Base-by-base conservation (phyloP, 1,139 yeast genomes). In the Saccharomycopsis crataegensis region DNA sequence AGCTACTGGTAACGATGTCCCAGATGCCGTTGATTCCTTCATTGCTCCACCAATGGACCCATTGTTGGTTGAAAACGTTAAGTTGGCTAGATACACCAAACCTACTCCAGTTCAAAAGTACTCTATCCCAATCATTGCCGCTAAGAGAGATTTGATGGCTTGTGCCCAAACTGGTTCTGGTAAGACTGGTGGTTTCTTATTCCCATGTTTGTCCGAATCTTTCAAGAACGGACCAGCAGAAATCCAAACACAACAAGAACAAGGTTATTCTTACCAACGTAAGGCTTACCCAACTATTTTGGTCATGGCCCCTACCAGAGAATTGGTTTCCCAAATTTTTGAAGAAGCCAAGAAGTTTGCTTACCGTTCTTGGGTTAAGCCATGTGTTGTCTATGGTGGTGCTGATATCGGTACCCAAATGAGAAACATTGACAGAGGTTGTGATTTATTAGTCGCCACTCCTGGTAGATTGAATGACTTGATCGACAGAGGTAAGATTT, bases 151-250 rank as follows among this genome's bases (percentile, higher is more conserved):
- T 74, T 83, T 93, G 75, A 93, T 93, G 99, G 99, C 99, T 48
- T 93, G 99, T 83, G 99, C 99, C 60, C 99, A 93, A 78, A 93
- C 99, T 64, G 98, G 94, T 87, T 91, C 98, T 56, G 99, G 99
- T 81, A 93, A 93, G 78, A 93, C 99, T 69, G 98, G 99, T 79
- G 99, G 99, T 62, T 93, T 93, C 80, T 78, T 93, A 68, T 93
- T 93, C 87, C 99, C 99, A 62, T 96, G 94, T 57, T 79, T 93
- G 64, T 86, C 96, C 49, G 93, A 91, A 74, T 87, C 95, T 59
- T 93, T 84, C 74, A 75, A 80, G 70, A 81, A 78, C 65, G 99
- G 99, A 49, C 99, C 99, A 58, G 79, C 89, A 57, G 77, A 83
- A 53, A 64, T 70, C 48, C 48, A 44, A 41, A 32, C 43, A 3